A percentile compares a stretch with the other conserved stretches of the same genome.
These are phyloP conservation scores for Pseudogymnoascus sp. DNA, from an alignment of 2,329 filamentous ascomycete genomes.

Conservation along the genomic window DNA sequence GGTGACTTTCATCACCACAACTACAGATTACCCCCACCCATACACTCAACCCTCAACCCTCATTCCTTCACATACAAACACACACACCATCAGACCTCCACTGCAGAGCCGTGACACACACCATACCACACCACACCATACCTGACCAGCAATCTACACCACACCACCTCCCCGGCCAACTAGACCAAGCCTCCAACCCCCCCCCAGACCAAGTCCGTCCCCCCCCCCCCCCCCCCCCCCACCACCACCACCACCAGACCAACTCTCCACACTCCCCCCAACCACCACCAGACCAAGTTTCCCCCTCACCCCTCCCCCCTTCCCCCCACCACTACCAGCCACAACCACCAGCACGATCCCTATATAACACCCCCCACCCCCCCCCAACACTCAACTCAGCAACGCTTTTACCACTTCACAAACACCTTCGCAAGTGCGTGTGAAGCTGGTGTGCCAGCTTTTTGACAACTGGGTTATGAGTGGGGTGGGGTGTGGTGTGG, in stretches of 20 bases:
- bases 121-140: too few relatives aligned
- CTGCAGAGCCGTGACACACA: background rate
- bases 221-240: too few relatives aligned
- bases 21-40: background rate
- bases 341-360: background rate
- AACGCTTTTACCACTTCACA: background rate
- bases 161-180: too few relatives aligned
- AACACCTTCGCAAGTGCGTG: background rate
- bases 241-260: background rate
- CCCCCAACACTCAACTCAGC: background rate
- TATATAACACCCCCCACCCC: background rate
- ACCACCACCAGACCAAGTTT: background rate
- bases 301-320: background rate
- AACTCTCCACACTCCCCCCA: background rate
- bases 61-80: background rate
- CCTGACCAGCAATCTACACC: too few relatives aligned
- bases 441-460: too few relatives aligned
- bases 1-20: background rate
- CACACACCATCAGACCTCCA: too few relatives aligned
- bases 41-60: background rate
- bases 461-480: too few relatives aligned
- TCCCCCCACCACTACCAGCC: background rate
- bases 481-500: background rate
- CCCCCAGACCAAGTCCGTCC: background rate
- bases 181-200: background rate